Evolutionary conservation across 2,329 filamentous ascomycete genomes (phyloP), one percentile per base, ranked within the genome.

Genomic region (Coleophoma cylindrospora): DNA sequence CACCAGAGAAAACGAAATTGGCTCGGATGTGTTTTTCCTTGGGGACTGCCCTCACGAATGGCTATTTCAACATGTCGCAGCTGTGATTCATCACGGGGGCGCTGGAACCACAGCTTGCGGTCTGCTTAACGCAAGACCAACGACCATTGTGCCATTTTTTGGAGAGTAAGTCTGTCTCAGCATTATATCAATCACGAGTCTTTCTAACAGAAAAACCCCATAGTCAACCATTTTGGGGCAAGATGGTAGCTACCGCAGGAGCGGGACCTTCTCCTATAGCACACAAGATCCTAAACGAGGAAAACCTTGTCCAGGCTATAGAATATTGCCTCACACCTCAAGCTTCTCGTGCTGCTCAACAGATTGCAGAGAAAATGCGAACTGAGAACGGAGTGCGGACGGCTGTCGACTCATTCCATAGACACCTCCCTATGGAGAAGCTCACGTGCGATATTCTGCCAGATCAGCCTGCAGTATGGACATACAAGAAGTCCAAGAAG

Each of bases 181-280:
- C 17, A 15, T 47, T 34, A 19, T 38, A n/a, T 19, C 19, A 19
- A 19, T 3, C 19, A 19, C 3, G 19, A 3, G 19, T 19, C 19
- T 19, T 19, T 19, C 19, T 19, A 19, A 19, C 19, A 34, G 46
- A 34, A 4, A 40, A 40, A 17, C 13, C 13, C 40, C 13, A 14
- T 15, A 57, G 54, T 56, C 87, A 91, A 66, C 83, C 84, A 0
- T 91, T 91, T 61, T 91, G 87, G 87, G 87, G 87, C 9, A 74
- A 81, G 7, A 89, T 90, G 76, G 80, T 90, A 34, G 76, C 83
- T 0, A 76, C 73, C 46, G 84, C 86, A 2, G 84, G 86, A 2
- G 87, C 86, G 4, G 87, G 87, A 0, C 86, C 86, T 0, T 68
- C 74, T 1, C 86, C 87, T 0, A 80, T 89, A 40, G 81, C 83